Conservation (phyloP, 495 filamentous ascomycete species). For the Penicillium daleae region DNA sequence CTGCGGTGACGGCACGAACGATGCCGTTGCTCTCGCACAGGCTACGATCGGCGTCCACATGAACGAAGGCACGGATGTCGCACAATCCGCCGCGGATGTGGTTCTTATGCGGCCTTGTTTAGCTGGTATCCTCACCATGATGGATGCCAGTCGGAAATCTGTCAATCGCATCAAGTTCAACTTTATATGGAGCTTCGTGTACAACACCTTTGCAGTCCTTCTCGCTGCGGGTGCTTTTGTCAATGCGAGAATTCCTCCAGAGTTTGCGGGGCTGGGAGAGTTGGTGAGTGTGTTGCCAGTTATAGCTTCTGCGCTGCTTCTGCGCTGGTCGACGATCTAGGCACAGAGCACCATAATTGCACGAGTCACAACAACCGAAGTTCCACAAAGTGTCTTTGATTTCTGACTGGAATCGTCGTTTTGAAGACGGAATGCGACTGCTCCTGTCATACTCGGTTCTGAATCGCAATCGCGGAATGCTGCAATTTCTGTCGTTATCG, state of each 20-base stretch:
- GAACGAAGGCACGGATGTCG: slow-evolving; percentile 64
- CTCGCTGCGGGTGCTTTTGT: slow-evolving; percentile 73
- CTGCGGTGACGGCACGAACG: slow-evolving; percentile 81
- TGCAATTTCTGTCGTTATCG: slow-evolving; percentile 8
- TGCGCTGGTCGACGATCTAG: slow-evolving; percentile 45
- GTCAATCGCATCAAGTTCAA: slow-evolving; percentile 66
- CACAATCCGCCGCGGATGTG: slow-evolving; percentile 69
- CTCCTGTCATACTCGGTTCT: not conserved
- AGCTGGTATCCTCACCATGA: slow-evolving; percentile 57
- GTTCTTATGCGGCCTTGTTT: slow-evolving; percentile 66
- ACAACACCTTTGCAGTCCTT: slow-evolving; percentile 74
- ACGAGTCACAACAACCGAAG: not conserved
- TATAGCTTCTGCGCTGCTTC: slow-evolving; percentile 57
- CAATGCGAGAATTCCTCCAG: slow-evolving; percentile 64
- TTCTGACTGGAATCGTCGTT: slow-evolving; percentile 11
- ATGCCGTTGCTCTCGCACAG: slow-evolving; percentile 71
- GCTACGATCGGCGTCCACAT: slow-evolving; percentile 77
- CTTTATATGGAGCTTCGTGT: slow-evolving; percentile 73
- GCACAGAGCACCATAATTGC: slow-evolving; percentile 6
- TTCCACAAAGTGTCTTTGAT: slow-evolving; percentile 9
- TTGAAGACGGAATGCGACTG: slow-evolving; percentile 10
- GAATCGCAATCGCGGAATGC: slow-evolving; percentile 6
- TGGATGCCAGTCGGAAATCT: slow-evolving; percentile 60
- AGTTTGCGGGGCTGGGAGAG: slow-evolving; percentile 78
- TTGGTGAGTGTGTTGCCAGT: slow-evolving; percentile 79